Conservation (phyloP, 2,329 filamentous ascomycete genomes). For the Cercospora sp. region DNA sequence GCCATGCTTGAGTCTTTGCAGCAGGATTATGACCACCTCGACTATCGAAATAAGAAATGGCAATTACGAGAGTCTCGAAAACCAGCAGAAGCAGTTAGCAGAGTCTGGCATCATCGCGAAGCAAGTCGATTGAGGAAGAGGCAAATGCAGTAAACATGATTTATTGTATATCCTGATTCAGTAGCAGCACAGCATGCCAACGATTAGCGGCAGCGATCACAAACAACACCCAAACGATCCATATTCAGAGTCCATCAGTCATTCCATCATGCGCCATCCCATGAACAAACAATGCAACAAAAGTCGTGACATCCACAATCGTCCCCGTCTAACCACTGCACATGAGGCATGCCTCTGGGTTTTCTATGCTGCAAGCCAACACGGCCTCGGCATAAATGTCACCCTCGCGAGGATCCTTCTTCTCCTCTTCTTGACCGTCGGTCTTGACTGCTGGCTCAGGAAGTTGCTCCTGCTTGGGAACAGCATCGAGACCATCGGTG, state of each 20-base stretch:
- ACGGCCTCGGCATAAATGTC: constrained; percentile 96
- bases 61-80: too few relatives aligned
- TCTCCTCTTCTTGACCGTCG: constrained; percentile 69
- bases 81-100: background rate
- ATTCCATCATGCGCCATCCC: constrained; percentile 20
- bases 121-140: too few relatives aligned
- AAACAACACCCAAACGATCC: constrained; percentile 14
- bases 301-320: constrained; percentile 16
- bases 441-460: constrained; percentile 55
- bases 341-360: constrained; percentile 93
- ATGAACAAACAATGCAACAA: constrained; percentile 20
- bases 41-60: too few relatives aligned
- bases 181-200: constrained; percentile 25
- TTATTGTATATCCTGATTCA: constrained; percentile 26
- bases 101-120: background rate
- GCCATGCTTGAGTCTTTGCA: too few relatives aligned
- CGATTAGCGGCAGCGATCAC: constrained; percentile 29
- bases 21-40: too few relatives aligned
- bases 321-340: constrained; percentile 71
- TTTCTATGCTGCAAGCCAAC: constrained; percentile 93
- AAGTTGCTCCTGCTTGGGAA: constrained; percentile 66
- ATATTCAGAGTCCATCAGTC: constrained; percentile 17
- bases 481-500: constrained; percentile 61
- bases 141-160: background rate
- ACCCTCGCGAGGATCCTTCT: constrained; percentile 73